Evolutionary conservation across 2,329 filamentous ascomycete species (phyloP).

Genomic region (Westerdykella sp.): DNA sequence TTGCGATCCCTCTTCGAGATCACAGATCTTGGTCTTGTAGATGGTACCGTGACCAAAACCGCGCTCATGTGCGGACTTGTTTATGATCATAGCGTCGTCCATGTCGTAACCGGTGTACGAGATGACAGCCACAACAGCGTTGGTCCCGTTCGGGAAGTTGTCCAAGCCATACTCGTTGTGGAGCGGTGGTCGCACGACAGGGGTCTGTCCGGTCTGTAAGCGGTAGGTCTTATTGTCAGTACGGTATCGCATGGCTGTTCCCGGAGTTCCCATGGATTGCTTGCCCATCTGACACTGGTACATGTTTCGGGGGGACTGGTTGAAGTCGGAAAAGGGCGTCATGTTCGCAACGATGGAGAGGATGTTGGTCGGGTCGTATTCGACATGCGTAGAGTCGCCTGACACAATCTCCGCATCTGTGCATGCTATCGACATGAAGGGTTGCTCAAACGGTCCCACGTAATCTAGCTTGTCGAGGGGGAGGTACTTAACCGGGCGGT

Average conservation of each 20-base stretch:
- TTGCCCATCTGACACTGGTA: constrained; percentile 99
- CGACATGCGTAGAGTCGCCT: constrained; percentile 88
- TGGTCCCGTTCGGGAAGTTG: constrained; percentile 95
- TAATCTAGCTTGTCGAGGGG: constrained; percentile 79
- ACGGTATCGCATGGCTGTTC: constrained; percentile 73
- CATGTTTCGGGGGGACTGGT: constrained; percentile 98
- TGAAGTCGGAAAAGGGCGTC: constrained; percentile 98
- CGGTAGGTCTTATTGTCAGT: constrained; percentile 97
- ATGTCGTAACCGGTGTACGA: constrained; percentile 99
- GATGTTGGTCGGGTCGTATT: constrained; percentile 92
- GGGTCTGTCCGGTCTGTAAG: constrained; percentile 91
- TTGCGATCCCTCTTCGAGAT: constrained; percentile 70
- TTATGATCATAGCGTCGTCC: constrained; percentile 99
- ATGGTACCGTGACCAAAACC: constrained; percentile 94
- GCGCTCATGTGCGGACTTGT: constrained; percentile 92
- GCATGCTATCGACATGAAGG: constrained; percentile 96
- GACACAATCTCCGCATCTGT: constrained; percentile 80
- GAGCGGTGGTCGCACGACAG: constrained; percentile 81
- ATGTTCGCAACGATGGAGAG: constrained; percentile 96
- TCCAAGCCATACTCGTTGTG: constrained; percentile 96
- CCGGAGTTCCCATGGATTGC: constrained; percentile 97
- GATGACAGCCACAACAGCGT: constrained; percentile 93
- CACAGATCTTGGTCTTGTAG: constrained; percentile 94
- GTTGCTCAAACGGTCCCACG: constrained; percentile 90
- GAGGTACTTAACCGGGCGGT: constrained; percentile 86